Conservation (phyloP, 176 grass and related monocot genomes). For the Alopecurus myosuroides region DNA sequence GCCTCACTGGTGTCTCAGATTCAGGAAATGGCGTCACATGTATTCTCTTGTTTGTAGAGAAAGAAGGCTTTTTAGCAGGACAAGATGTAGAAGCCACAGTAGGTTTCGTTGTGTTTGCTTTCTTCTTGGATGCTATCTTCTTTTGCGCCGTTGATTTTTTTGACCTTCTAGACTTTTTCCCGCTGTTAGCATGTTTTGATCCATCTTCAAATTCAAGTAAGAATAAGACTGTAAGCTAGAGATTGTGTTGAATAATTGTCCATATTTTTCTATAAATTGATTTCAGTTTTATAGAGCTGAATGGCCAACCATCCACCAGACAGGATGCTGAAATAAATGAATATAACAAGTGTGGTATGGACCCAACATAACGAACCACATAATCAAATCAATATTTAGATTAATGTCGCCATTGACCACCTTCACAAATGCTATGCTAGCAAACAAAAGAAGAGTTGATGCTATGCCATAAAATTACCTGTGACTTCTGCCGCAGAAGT, state of each 20-base stretch:
- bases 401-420: background rate
- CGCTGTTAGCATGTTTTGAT: background rate
- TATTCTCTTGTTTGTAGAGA: slow-evolving; percentile 81
- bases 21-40: slow-evolving; percentile 53
- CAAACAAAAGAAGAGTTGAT: background rate
- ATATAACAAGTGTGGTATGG: background rate
- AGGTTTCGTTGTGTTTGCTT: background rate
- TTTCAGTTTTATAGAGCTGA: background rate
- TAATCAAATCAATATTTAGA: background rate
- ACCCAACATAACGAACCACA: background rate
- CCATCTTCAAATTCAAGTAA: slow-evolving; percentile 30
- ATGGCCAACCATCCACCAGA: background rate
- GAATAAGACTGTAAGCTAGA: slow-evolving; percentile 17
- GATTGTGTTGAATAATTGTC: background rate
- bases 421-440: background rate
- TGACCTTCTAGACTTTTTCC: background rate
- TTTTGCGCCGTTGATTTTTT: slow-evolving; percentile 7
- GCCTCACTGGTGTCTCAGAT: slow-evolving; percentile 56
- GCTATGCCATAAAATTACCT: slow-evolving; percentile 25
- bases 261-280: background rate
- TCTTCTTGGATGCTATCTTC: slow-evolving; percentile 36
- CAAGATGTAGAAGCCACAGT: slow-evolving; percentile 16
- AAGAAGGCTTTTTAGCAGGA: slow-evolving; percentile 45
- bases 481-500: background rate
- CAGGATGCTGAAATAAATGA: background rate